Evolutionary conservation across 371 early-diverging fungal genomes (phyloP), one percentile per base, ranked within the genome.

Genomic region (Nematocida displodere): DNA sequence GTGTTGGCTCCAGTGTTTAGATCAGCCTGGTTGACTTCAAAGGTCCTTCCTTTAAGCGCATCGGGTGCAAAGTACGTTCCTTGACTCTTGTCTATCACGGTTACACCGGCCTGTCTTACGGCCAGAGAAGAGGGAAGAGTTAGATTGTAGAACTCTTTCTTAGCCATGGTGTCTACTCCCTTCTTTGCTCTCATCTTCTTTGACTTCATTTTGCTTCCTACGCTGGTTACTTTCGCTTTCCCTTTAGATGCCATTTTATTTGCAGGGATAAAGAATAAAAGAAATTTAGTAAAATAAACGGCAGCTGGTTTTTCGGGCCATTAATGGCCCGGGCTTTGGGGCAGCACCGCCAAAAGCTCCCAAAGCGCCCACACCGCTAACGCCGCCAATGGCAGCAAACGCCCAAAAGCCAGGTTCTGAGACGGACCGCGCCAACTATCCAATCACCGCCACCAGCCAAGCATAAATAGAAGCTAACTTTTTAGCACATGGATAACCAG

Each of bases 21-120:
- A 86, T 99, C 99, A 77, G 90, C 97, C 66, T 97, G 90, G 64
- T 95, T 95, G 75, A 91, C 89, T 85, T 94, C 95, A 75, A 97
- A 87, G 66, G 94, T 93, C 86, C 99, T 92, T 82, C 91, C 91
- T 87, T 92, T 90, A 78, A 97, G 86, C 0, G 53, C 29, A 33
- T 66, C 47, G 55, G 65, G 58, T 1, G 81, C 46, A 48, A 78
- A 77, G 42, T 71, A 76, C 39, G 75, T 81, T 28, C 67, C 54
- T 54, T 64, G 47, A 26, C 67, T 61, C 64, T 56, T 80, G 26
- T 77, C 65, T 33, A 78, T 44, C 2, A 81, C 39, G 33, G 84
- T 82, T 44, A 67, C 56, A 8, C 84, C 84, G 15, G 66, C 66
- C 24, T 49, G 46, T 22, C 52, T 78, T 54, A 58, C 54, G 24